Evolutionary conservation across 2,329 filamentous ascomycete species (phyloP), one percentile per base, ranked within the genome.

Genomic region (Aureobasidium sp.): DNA sequence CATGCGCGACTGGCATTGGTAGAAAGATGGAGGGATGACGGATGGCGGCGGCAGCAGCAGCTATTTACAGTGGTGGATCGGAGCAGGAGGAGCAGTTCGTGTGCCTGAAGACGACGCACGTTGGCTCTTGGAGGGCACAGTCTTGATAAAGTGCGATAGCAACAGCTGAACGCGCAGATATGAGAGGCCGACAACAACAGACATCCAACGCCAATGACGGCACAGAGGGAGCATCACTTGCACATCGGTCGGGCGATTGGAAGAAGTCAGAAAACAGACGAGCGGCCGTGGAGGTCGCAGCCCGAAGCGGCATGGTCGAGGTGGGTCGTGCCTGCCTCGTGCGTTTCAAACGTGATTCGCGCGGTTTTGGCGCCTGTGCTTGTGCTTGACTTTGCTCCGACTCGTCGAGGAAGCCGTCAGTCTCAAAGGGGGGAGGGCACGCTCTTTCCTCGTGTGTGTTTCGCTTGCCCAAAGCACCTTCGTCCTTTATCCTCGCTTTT

Each of bases 291-390:
- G 52, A 29, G 52, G 37, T 42, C 49, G 52, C 25, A 31, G 22
- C 52, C 52, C 22, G 27, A 44, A 56, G 52, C 39, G 52, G 52
- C 37, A 42, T 56, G 39, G 52, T 56, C 52, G 11, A 11, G 12
- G 53, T 57, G 53, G 41, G 53, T 55, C 52, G 52, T 52, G 49
- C 48, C 29, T 53, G 49, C 52, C 36, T 55, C 52, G 52, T 57
- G 53, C 53, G 53, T 57, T 57, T 57, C 53, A 55, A 55, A 55
- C 52, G 52, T 55, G 52, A 55, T 55, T 55, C 52, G 52, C 52
- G 52, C 52, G 47, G 47, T 45, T 57, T 57, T 44, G 53, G 41
- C 41, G 53, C 53, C 42, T 45, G 53, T 45, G 41, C 53, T 57
- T 45, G 53, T 36, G 41, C 53, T 55, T 57, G 41, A 57, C 39